A percentile compares a stretch with the other conserved stretches of the same genome.
Conservation (phyloP, 306 rosid species). For the Rosa chinensis region DNA sequence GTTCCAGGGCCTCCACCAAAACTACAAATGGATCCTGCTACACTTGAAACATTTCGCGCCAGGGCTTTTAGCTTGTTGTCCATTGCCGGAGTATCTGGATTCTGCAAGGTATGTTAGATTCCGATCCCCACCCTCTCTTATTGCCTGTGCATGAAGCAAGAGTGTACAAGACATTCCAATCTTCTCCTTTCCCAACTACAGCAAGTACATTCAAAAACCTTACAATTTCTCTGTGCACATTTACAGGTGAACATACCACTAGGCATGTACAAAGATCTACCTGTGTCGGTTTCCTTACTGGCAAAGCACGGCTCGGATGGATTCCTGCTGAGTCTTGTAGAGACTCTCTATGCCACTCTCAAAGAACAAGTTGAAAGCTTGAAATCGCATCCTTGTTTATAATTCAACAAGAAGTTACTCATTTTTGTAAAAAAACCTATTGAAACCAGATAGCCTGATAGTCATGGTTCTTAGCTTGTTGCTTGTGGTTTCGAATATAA, state of each 20-base stretch:
- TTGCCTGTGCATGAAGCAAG: background rate
- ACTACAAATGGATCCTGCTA: conserved; percentile 44
- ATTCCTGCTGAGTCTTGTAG: conserved; percentile 67
- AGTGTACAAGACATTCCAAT: background rate
- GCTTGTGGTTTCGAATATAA: background rate
- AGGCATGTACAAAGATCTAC: conserved; percentile 60
- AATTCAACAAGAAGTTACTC: too few relatives aligned
- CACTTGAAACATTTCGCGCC: conserved; percentile 55
- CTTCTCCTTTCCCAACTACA: background rate
- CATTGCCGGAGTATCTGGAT: conserved; percentile 85
- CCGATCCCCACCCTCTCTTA: background rate
- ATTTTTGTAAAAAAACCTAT: background rate
- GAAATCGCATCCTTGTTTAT: background rate
- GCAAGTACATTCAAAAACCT: background rate
- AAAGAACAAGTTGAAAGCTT: conserved; percentile 33
- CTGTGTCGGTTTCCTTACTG: conserved; percentile 71
- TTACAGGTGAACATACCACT: conserved; percentile 80
- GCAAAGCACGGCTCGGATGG: conserved; percentile 77
- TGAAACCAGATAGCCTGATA: background rate
- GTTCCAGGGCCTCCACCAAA: conserved; percentile 91
- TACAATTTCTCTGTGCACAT: conserved; percentile 9
- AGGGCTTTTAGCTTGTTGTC: conserved; percentile 75
- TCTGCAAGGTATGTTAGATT: conserved; percentile 62
- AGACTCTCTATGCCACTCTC: conserved; percentile 52
- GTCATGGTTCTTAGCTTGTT: background rate